Conservation (phyloP, 148 eudicot genomes). For the Chenopodium suecicum region DNA sequence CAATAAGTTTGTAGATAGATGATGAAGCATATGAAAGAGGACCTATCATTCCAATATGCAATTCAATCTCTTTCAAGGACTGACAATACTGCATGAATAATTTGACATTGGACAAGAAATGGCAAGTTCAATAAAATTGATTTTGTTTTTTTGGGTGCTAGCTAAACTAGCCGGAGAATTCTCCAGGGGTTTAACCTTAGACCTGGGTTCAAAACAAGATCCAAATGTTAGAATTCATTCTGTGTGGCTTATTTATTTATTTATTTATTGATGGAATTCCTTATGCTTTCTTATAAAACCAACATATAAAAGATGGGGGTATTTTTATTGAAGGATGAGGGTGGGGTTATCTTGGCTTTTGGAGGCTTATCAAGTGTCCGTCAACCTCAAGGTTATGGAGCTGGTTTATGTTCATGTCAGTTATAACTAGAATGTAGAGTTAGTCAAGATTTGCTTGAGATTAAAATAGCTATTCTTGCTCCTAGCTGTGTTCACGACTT, state of each 20-base stretch:
- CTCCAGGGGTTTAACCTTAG: neutral
- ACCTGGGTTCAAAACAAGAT: neutral
- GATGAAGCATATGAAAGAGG: slow-evolving; percentile 1
- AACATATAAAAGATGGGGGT: neutral
- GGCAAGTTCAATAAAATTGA: no score
- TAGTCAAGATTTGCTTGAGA: neutral
- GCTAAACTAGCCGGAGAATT: no score
- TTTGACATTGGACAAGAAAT: neutral
- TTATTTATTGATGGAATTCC: neutral
- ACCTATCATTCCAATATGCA: neutral
- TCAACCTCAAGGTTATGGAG: neutral
- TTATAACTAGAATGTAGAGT: neutral
- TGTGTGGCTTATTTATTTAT: neutral
- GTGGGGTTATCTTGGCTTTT: neutral
- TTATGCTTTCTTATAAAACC: neutral
- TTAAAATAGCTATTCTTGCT: neutral
- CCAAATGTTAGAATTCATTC: no score
- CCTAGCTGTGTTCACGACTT: neutral
- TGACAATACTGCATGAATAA: neutral
- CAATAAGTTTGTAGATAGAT: slow-evolving; percentile 1
- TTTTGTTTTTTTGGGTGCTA: neutral
- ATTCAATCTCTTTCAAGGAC: neutral
- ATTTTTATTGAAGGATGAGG: neutral
- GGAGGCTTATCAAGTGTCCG: neutral
- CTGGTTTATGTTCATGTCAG: neutral